A percentile compares a stretch with the other conserved stretches of the same genome.
phyloP scores from a whole-genome alignment of 2,329 filamentous ascomycete species.

The Hirsutella minnesotensis region DNA sequence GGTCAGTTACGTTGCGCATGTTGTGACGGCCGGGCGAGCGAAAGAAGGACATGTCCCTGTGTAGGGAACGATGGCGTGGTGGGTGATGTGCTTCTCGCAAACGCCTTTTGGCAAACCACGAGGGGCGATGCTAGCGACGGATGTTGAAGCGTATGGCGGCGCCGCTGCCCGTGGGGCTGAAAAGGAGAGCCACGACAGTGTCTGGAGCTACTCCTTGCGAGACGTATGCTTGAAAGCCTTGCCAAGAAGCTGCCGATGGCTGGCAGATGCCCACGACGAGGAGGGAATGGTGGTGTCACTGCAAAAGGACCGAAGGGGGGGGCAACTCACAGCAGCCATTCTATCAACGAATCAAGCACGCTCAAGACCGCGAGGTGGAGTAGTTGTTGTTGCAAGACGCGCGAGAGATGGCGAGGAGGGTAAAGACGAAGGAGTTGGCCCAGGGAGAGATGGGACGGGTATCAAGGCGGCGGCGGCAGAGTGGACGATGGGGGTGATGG shows the following conservation, averaged over 20 bases:
- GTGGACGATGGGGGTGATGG: slow-evolving; percentile 8
- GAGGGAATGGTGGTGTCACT: background rate
- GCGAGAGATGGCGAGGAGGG: background rate
- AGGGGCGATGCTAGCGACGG: no score
- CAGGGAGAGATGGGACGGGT: slow-evolving; percentile 14
- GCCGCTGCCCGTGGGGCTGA: no score
- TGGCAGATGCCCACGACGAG: slow-evolving; percentile 4
- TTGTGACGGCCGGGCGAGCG: background rate
- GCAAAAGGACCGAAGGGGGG: slow-evolving; percentile 4
- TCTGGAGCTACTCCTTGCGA: no score
- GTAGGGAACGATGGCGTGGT: slow-evolving; percentile 1
- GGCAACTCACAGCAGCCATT: slow-evolving; percentile 30
- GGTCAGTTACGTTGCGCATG: slow-evolving; percentile 9
- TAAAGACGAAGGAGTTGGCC: slow-evolving; percentile 8
- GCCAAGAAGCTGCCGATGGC: slow-evolving; percentile 1
- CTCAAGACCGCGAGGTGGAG: slow-evolving; percentile 5
- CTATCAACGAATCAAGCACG: slow-evolving; percentile 20
- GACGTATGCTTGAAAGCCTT: background rate
- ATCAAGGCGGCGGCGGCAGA: slow-evolving; percentile 18
- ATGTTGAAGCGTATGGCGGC: no score
- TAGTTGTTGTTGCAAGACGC: slow-evolving; percentile 2
- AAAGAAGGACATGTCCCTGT: background rate
- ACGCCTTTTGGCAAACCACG: background rate
- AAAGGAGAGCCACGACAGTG: no score
- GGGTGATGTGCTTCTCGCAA: background rate